phyloP scores from a whole-genome alignment of 257 asterid genomes.

The Primulina eburnea region DNA sequence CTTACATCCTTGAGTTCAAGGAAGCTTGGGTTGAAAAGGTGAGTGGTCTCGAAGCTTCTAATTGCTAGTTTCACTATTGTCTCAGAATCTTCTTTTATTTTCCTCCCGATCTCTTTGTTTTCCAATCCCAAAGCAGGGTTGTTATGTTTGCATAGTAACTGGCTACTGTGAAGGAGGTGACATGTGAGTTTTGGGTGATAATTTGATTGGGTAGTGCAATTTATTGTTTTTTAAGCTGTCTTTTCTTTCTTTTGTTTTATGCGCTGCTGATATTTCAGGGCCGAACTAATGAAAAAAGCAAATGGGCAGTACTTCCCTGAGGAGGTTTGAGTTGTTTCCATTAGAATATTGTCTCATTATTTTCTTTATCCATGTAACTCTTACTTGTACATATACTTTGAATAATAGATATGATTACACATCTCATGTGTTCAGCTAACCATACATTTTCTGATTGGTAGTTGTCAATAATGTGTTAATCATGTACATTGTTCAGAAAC shows the following conservation, averaged over 20 bases:
- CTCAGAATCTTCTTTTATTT: constrained; percentile 3
- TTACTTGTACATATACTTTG: too few species aligned
- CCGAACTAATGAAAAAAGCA: constrained; percentile 87
- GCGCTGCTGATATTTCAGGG: constrained; percentile 50
- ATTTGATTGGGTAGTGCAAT: constrained; percentile 2
- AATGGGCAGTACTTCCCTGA: constrained; percentile 90
- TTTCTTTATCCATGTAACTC: not conserved
- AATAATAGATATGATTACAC: too few species aligned
- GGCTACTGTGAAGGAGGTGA: constrained; percentile 99
- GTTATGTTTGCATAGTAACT: constrained; percentile 97
- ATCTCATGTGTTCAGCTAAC: not conserved
- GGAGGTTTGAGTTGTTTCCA: constrained; percentile 59
- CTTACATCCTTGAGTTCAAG: constrained; percentile 87
- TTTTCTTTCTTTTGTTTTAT: not conserved
- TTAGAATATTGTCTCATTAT: constrained; percentile 7
- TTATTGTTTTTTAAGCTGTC: not conserved
- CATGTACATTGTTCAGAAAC: constrained; percentile 52
- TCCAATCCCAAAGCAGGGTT: constrained; percentile 60
- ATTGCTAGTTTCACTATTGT: not conserved
- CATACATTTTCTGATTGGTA: not conserved
- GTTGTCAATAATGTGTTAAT: constrained; percentile 15
- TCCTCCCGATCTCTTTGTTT: constrained; percentile 19
- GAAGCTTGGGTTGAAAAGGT: constrained; percentile 99
- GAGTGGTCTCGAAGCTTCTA: constrained; percentile 21
- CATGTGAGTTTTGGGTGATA: constrained; percentile 59